phyloP scores from a whole-genome alignment of 2,329 filamentous ascomycete species.

The Beauveria bassiana region DNA sequence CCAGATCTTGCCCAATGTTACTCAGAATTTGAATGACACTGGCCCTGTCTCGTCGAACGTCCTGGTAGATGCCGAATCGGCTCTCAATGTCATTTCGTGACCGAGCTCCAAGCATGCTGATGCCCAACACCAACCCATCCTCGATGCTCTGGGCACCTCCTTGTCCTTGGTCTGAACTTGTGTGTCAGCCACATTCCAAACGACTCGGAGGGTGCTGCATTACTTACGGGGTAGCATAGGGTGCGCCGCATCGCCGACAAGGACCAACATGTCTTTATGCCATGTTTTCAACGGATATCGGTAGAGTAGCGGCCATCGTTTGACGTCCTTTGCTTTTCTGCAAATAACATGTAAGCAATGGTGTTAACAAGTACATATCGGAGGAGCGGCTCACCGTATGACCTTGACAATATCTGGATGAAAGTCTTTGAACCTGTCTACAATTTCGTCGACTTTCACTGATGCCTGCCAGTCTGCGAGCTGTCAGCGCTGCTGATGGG shows the following conservation, averaged over 20 bases:
- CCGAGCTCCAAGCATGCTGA: constrained; percentile 19
- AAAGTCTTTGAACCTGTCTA: constrained; percentile 22
- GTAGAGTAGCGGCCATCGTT: constrained; percentile 29
- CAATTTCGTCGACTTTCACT: constrained; percentile 22
- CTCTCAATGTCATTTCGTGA: constrained; percentile 15
- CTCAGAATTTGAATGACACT: constrained; percentile 32
- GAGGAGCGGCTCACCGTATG: constrained; percentile 10
- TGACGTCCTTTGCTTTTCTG: constrained; percentile 27
- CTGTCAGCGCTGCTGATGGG: not conserved
- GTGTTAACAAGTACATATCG: not conserved
- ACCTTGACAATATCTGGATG: constrained; percentile 21
- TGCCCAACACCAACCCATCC: constrained; percentile 26
- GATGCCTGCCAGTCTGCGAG: constrained; percentile 24
- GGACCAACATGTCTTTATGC: constrained; percentile 23
- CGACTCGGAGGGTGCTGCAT: not conserved
- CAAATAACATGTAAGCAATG: not conserved
- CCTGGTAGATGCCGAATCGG: constrained; percentile 20
- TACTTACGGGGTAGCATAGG: constrained; percentile 30
- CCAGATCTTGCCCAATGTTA: constrained; percentile 28
- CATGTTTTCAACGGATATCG: constrained; percentile 25
- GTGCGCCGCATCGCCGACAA: constrained; percentile 31
- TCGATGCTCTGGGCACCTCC: constrained; percentile 29
- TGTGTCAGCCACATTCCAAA: not conserved
- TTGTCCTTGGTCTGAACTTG: constrained; percentile 29
- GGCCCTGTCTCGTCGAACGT: constrained; percentile 21